Conservation (phyloP, 352 stramenopile species). For the Blastocystis sp. region DNA sequence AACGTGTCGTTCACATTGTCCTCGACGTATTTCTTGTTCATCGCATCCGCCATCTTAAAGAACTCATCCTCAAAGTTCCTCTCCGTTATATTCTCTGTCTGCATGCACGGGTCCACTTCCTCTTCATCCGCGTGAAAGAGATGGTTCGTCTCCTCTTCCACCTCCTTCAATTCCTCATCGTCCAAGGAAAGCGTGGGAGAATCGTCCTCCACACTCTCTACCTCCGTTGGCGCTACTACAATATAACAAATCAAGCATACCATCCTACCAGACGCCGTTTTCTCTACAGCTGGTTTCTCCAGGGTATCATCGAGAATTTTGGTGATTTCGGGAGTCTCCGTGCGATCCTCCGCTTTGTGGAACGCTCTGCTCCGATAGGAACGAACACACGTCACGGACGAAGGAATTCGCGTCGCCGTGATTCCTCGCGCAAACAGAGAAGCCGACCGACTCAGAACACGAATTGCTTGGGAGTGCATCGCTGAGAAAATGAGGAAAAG, state of each 20-base stretch:
- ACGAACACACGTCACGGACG: no score
- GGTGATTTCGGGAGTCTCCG: no score
- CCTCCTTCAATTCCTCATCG: not conserved
- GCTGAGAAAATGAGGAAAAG: not conserved
- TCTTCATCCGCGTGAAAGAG: not conserved
- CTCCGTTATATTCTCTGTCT: not conserved
- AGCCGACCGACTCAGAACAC: not conserved
- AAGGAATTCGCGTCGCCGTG: no score
- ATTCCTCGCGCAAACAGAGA: no score
- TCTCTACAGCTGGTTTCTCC: not conserved
- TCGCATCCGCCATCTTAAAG: constrained; percentile 1
- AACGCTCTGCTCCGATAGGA: no score
- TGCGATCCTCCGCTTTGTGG: no score
- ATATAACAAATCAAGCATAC: no score
- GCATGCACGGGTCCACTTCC: not conserved
- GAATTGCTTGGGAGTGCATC: not conserved
- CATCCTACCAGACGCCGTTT: not conserved
- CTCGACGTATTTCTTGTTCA: not conserved
- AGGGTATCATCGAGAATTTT: not conserved
- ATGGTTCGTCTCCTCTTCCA: not conserved
- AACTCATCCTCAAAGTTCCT: constrained; percentile 51
- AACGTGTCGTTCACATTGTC: not conserved
- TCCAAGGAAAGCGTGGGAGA: no score
- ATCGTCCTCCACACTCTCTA: no score
- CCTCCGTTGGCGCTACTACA: no score